Evolutionary conservation across 768 basidiomycete species (phyloP), one percentile per base, ranked within the genome.

Genomic region (Serendipita indica): DNA sequence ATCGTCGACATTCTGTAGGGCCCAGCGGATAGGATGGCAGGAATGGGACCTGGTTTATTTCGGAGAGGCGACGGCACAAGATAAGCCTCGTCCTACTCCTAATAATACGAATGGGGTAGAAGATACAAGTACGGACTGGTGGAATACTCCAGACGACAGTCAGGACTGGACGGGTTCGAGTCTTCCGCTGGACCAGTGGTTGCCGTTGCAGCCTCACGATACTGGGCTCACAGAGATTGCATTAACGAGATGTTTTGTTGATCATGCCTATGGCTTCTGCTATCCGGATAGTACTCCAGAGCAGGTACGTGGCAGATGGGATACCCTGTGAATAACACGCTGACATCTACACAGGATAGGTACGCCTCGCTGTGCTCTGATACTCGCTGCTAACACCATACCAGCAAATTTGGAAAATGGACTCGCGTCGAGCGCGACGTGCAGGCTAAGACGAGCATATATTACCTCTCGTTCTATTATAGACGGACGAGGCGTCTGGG

Each of bases 211-310:
- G 45, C 80, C 79, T 39, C 89, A 84, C 69, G 80, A 80, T 68
- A 89, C 84, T 45, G 92, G 82, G 57, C 89, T 93, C 33, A 86
- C 90, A 25, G 89, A 91, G 69, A 86, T 94, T 27, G 73, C 80
- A 0, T 73, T 91, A 58, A 75, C 75, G 0, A 72, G 76, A 18
- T 96, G 91, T 65, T 70, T 83, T 49, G 68, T 72, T 4, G 45
- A 34, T 33, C 18, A 57, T 25, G 13, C 61, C 45, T 88, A 37
- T 73, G 77, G 79, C 25, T 62, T 86, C 10, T 97, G 92, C 67
- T 69, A 70, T 0, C 92, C 92, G 0, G 68, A 74, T 1, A 78
- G 84, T 1, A 89, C 81, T 1, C 72, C 74, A 10, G 84, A 88
- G 66, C 69, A 84, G 49, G 86, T 54, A 32, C 5, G 4, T 43